Base-by-base conservation (phyloP, 345 rosid species). In the Acer campestre region DNA sequence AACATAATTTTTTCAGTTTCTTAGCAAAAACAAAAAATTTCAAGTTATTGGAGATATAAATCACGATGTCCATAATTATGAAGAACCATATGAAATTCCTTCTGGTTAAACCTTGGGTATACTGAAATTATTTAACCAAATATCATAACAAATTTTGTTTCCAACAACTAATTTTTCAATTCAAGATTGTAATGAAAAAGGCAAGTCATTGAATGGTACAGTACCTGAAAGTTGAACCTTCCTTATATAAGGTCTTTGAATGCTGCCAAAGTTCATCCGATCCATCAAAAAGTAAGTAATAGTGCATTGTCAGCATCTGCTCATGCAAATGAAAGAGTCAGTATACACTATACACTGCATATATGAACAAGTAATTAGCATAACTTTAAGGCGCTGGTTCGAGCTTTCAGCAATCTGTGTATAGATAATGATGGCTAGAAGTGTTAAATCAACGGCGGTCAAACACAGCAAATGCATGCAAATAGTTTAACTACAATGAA, bases 241-340 rank as follows among this genome's bases (percentile, higher is more conserved):
- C 96, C 38, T 79, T 85, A 75, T 95, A 95, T 40, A 95, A 86
- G 18, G 91, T 84, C 89, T 84, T 90, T 3, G 80, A 38, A 58
- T 92, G 91, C 76, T 84, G 89, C 99, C 99, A 95, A 20, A 76
- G 87, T 74, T 93, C 96, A n/a, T 95, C 96, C 7, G 86, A 71
- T 61, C 99, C 99, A 81, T 93, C 92, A 68, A 95, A 93, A 78
- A 95, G 95, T 18, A 93, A 85, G 86, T 93, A 95, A 77, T 95
- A 95, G 85, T 93, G 98, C 84, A 95, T 93, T 5, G 98, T 86
- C 82, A 93, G 69, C 99, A 95, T 95, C 99, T 95, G 90, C 46
- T 68, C 68, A 82, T 25, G 63, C 0, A 67, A 80, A 77, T 61
- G 44, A 10, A 73, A 14, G 49, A 16, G 68, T 76, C 59, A 68